Conservation (phyloP, 345 rosid species). For the Rhizophora apiculata region DNA sequence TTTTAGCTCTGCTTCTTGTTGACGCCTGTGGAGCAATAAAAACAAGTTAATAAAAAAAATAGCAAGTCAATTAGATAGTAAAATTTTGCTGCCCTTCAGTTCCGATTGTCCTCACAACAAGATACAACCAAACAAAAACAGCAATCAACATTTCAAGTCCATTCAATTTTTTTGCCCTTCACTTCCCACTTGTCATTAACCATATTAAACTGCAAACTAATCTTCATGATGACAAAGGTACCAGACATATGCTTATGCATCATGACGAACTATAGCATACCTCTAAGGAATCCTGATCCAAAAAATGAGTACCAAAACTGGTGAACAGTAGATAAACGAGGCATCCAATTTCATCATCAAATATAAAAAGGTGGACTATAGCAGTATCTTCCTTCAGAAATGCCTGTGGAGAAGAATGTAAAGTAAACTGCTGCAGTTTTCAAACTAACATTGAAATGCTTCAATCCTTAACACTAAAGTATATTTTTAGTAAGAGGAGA, state of each 20-base stretch:
- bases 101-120: slow-evolving; percentile 38
- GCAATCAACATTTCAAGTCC: slow-evolving; percentile 19
- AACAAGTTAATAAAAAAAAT: slow-evolving; percentile 37
- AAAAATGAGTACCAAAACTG: slow-evolving; percentile 67
- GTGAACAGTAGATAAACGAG: slow-evolving; percentile 66
- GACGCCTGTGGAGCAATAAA: slow-evolving; percentile 62
- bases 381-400: slow-evolving; percentile 84
- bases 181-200: slow-evolving; percentile 23
- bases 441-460: slow-evolving; percentile 46
- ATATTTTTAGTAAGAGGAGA: slow-evolving; percentile 21
- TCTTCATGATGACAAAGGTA: slow-evolving; percentile 56
- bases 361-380: slow-evolving; percentile 63
- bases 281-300: slow-evolving; percentile 89
- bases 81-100: slow-evolving; percentile 16
- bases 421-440: slow-evolving; percentile 62
- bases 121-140: slow-evolving; percentile 25
- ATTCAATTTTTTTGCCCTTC: slow-evolving; percentile 7
- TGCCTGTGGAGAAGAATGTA: slow-evolving; percentile 79
- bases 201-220: slow-evolving; percentile 51
- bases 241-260: slow-evolving; percentile 53
- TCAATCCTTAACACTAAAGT: slow-evolving; percentile 34
- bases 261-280: slow-evolving; percentile 56
- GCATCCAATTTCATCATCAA: slow-evolving; percentile 67
- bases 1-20: slow-evolving; percentile 81
- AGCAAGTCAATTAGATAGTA: slow-evolving; percentile 14